Evolutionary conservation across 768 basidiomycete genomes (phyloP).

Genomic region (Boletus subparvulus): DNA sequence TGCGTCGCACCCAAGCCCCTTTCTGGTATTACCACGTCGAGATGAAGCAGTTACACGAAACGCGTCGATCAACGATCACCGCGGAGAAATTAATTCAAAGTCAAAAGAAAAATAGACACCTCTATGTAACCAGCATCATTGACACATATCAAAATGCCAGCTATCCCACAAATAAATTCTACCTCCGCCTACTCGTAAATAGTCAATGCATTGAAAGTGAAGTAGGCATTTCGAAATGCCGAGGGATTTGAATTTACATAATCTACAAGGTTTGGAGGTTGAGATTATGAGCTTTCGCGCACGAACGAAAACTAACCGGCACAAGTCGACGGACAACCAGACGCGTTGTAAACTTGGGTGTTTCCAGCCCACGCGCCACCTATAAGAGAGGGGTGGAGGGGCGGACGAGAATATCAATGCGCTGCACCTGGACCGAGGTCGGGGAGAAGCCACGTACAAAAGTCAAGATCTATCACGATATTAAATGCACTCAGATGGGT

Average conservation of each 20-base stretch:
- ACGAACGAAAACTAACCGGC: slow-evolving; percentile 16
- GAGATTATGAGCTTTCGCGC: not conserved
- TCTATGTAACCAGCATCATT: not conserved
- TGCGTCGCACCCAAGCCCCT: not conserved
- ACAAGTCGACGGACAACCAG: slow-evolving; percentile 32
- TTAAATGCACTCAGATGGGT: slow-evolving; percentile 55
- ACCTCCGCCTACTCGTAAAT: slow-evolving; percentile 32
- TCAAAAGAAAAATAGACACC: not conserved
- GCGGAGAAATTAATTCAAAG: no score
- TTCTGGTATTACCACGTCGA: not conserved
- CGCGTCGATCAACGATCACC: not conserved
- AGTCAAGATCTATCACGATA: slow-evolving; percentile 58
- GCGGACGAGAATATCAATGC: not conserved
- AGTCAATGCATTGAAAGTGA: slow-evolving; percentile 37
- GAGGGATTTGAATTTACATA: slow-evolving; percentile 38
- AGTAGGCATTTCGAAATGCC: slow-evolving; percentile 43
- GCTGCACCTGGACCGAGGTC: not conserved
- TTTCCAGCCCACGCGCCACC: slow-evolving; percentile 32
- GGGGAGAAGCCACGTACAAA: slow-evolving; percentile 18
- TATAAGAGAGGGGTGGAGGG: not conserved
- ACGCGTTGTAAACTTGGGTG: slow-evolving; percentile 10
- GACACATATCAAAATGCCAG: not conserved
- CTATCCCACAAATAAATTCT: not conserved
- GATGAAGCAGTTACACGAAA: not conserved
- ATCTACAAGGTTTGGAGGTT: slow-evolving; percentile 15